Percentiles rank a stretch among this genome's conserved stretches.
These are phyloP conservation scores for Parafenestella ontariensis DNA, from an alignment of 2,329 filamentous ascomycete species.

Conservation along the genomic window DNA sequence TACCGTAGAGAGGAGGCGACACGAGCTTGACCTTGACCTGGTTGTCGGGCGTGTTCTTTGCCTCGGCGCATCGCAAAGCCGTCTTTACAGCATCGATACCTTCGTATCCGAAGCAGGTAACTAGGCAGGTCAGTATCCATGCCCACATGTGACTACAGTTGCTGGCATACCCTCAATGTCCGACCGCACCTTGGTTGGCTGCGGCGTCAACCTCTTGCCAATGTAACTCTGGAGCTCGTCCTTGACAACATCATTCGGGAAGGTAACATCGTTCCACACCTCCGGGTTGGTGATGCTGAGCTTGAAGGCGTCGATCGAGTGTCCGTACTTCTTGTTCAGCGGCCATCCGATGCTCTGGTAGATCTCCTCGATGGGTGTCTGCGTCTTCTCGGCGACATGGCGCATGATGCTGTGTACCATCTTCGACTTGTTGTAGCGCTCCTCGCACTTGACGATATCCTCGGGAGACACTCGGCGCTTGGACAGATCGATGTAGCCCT, in stretches of 20 bases:
- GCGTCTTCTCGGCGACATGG: constrained; percentile 97
- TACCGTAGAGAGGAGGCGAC: constrained; percentile 86
- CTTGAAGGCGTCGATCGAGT: constrained; percentile 98
- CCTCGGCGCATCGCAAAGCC: constrained; percentile 88
- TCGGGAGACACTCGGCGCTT: constrained; percentile 98
- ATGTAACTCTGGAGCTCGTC: constrained; percentile 96
- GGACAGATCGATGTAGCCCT: constrained; percentile 98
- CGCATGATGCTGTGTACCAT: constrained; percentile 99
- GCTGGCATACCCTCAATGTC: constrained; percentile 82
- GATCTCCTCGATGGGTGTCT: constrained; percentile 89
- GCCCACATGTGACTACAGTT: constrained; percentile 51
- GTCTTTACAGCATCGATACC: constrained; percentile 98
- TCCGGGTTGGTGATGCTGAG: constrained; percentile 98
- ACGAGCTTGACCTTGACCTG: constrained; percentile 99
- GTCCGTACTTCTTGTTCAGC: constrained; percentile 95
- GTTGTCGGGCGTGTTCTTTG: constrained; percentile 87
- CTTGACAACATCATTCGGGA: constrained; percentile 83
- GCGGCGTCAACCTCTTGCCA: constrained; percentile 92
- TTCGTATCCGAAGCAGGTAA: constrained; percentile 75
- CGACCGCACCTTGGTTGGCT: constrained; percentile 98
- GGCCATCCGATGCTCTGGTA: constrained; percentile 98
- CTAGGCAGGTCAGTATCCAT: constrained; percentile 25
- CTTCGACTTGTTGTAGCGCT: constrained; percentile 99
- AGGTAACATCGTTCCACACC: constrained; percentile 91
- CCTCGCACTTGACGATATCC: constrained; percentile 97